Evolutionary conservation across 192 early-diverging fungal species (phyloP), one percentile per base, ranked within the genome.

Genomic region (Backusella luteola): DNA sequence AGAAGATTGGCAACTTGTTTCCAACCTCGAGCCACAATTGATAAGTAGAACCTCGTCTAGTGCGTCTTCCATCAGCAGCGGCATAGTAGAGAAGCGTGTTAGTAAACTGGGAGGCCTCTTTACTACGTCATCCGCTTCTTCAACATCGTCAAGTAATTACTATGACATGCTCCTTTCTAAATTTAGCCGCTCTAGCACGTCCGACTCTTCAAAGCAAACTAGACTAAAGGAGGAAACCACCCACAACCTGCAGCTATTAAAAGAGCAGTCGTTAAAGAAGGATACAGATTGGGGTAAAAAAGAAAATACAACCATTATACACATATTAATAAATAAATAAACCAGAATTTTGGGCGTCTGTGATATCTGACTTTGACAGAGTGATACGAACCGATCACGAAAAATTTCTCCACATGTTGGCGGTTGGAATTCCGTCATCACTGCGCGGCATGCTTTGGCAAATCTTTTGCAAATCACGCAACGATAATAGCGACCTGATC

Each of bases 371-470:
- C 80, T 97, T 96, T 84, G 93, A 96, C 42, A 83, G 79, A 1
- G 56, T 59, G 3, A 91, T 90, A n/a, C 89, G 88, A 66, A 87
- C 91, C 35, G 84, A 91, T 68, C 85, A 96, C 21, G 88, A 91
- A 17, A 84, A 85, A n/a, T 87, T 90, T 63, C 91, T 96, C 74
- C 91, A 96, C 39, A 81, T 82, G 23, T 91, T 99, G 71, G 91
- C 94, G 21, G 80, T 79, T 11, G 98, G 97, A 17, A 93, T 99
- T 41, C 98, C 98, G 6, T 84, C 89, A 53, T 85, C 96, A 2
- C 85, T 99, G 63, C 92, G 98, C 63, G 97, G 98, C 29, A 93
- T 94, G 79, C 90, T 99, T 69, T 99, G 98, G 98, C 96, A 95
- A 81, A 83, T 96, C 32, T 91, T 99, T 77, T 89, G 90, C 34